Percentiles rank a stretch among this genome's conserved stretches.
Conservation (phyloP, 2,329 filamentous ascomycete species). For the Talaromyces pinophilus region DNA sequence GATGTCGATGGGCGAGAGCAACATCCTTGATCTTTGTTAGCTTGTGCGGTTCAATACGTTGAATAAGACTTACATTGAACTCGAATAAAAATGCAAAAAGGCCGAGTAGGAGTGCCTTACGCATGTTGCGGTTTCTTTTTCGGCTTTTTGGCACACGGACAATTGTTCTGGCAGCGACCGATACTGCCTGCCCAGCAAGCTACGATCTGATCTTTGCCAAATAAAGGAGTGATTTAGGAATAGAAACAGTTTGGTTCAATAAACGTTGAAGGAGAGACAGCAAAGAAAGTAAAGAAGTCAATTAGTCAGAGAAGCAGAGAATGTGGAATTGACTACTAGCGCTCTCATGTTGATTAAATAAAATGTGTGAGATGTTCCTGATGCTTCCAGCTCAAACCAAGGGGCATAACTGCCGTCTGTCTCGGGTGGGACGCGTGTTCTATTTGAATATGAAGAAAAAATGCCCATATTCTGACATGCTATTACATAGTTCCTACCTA, state of each 20-base stretch:
- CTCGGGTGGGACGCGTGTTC: not conserved
- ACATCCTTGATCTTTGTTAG: not conserved
- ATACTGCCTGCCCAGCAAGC: conserved; percentile 7
- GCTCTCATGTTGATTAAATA: conserved; percentile 14
- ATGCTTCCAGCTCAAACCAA: not conserved
- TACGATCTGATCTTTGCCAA: not conserved
- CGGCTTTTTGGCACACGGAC: not conserved
- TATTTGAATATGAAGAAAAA: not conserved
- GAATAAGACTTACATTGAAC: not conserved
- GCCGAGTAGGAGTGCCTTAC: too few species aligned
- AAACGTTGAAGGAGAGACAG: not conserved
- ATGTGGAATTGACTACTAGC: not conserved
- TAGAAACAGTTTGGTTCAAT: not conserved
- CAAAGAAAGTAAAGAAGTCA: not conserved
- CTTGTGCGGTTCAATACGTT: not conserved
- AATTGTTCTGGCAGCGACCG: not conserved
- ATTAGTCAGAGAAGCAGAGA: not conserved
- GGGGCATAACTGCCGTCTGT: not conserved
- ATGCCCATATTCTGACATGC: not conserved
- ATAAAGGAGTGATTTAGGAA: not conserved
- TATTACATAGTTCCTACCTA: not conserved
- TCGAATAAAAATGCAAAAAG: not conserved
- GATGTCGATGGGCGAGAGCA: not conserved
- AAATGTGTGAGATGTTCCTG: not conserved
- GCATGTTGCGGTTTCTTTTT: not conserved